phyloP scores from a whole-genome alignment of 163 green algal species.

The Scenedesmus sp. region DNA sequence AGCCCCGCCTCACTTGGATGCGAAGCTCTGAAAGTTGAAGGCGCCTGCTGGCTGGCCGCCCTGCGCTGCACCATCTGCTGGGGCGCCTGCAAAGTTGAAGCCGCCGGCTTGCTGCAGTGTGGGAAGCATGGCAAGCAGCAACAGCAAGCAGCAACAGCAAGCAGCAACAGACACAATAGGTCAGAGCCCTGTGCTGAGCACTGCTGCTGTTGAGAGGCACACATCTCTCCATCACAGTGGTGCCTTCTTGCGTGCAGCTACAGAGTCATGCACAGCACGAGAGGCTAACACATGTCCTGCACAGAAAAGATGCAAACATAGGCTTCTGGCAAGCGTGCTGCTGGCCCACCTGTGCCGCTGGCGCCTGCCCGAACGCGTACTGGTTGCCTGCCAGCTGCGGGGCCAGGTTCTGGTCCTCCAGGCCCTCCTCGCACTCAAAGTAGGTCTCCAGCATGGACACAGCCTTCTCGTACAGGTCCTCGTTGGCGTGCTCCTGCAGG shows the following conservation, averaged over 20 bases:
- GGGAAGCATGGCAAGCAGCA: background rate
- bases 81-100: conserved; percentile 50
- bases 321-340: background rate
- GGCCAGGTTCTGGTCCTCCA: conserved; percentile 91
- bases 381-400: conserved; percentile 62
- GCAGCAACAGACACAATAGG: background rate
- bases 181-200: background rate
- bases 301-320: background rate
- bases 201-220: background rate
- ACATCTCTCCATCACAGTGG: too few species aligned
- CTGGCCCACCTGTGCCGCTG: background rate
- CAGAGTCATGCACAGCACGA: background rate
- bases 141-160: background rate
- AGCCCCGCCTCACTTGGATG: background rate
- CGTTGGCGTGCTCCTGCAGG: conserved; percentile 92
- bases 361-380: conserved; percentile 38
- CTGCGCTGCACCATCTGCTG: background rate
- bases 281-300: background rate
- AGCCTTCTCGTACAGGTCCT: conserved; percentile 99
- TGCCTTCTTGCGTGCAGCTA: too few species aligned
- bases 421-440: conserved; percentile 89
- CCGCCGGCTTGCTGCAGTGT: background rate
- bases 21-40: conserved; percentile 54
- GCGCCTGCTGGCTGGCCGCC: conserved; percentile 10
- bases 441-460: conserved; percentile 95